Evolutionary conservation across 345 rosid genomes (phyloP).

Genomic region (Salix exigua): DNA sequence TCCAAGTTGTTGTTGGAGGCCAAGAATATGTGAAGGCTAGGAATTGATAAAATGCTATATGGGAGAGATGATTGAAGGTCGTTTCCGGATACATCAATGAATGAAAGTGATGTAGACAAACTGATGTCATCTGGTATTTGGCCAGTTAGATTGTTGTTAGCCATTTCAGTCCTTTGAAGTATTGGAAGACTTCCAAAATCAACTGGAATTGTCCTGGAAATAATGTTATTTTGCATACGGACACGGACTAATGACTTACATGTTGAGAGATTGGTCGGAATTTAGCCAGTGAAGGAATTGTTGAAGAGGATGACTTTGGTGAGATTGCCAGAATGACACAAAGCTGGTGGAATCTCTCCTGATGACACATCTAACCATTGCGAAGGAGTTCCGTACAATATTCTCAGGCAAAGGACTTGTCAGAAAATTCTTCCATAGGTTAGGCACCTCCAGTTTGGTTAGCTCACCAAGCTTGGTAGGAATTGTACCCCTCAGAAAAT

Average conservation of each 20-base stretch:
- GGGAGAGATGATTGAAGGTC: conserved; percentile 63
- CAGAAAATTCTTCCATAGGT: conserved; percentile 90
- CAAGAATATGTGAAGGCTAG: conserved; percentile 63
- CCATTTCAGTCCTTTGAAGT: conserved; percentile 81
- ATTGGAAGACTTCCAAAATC: conserved; percentile 62
- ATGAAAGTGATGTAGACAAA: conserved; percentile 64
- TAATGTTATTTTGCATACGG: conserved; percentile 60
- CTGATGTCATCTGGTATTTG: conserved; percentile 64
- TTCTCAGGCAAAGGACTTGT: conserved; percentile 70
- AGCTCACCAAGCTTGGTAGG: conserved; percentile 53
- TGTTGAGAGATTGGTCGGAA: conserved; percentile 53
- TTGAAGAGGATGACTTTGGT: conserved; percentile 86
- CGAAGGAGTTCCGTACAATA: conserved; percentile 74
- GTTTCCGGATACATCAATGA: conserved; percentile 73
- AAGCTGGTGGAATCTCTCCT: conserved; percentile 57
- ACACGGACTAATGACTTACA: conserved; percentile 71
- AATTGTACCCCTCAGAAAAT: conserved; percentile 68
- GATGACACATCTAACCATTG: conserved; percentile 85
- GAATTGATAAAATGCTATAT: conserved; percentile 60
- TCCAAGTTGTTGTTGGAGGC: conserved; percentile 65
- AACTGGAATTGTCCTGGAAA: conserved; percentile 61
- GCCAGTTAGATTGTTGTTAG: conserved; percentile 72
- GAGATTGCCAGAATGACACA: conserved; percentile 75
- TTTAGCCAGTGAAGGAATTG: conserved; percentile 70
- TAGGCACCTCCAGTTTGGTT: conserved; percentile 51